These are phyloP conservation scores for Clarireedia monteithiana DNA, from an alignment of 2,329 filamentous ascomycete species.

Conservation along the genomic window DNA sequence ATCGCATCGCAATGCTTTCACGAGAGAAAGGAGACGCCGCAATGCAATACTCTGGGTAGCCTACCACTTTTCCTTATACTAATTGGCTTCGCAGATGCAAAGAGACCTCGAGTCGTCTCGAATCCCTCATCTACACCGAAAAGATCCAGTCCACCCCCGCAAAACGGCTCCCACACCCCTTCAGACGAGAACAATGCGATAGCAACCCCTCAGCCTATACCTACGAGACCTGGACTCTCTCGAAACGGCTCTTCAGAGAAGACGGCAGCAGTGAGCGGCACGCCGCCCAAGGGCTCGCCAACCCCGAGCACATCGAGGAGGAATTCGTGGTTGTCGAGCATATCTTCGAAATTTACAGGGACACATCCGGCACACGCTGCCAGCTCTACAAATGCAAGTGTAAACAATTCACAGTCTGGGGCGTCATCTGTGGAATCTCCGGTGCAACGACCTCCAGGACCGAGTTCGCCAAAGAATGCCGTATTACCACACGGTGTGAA, in stretches of 20 bases:
- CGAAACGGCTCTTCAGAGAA: constrained; percentile 23
- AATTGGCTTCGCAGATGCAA: background rate
- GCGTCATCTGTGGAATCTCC: constrained; percentile 28
- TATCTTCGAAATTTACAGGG: constrained; percentile 82
- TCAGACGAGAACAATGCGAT: background rate
- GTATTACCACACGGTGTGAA: constrained; percentile 50
- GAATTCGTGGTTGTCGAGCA: constrained; percentile 86
- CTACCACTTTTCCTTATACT: background rate
- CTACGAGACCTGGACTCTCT: constrained; percentile 18
- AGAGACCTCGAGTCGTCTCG: constrained; percentile 3
- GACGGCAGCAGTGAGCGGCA: constrained; percentile 19
- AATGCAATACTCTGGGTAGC: constrained; percentile 6
- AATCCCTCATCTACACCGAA: background rate
- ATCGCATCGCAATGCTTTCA: constrained; percentile 3
- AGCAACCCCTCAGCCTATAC: background rate
- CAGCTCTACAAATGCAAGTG: constrained; percentile 22
- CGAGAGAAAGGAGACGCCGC: no score
- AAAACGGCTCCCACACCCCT: background rate
- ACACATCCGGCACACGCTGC: constrained; percentile 25
- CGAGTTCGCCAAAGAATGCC: constrained; percentile 45
- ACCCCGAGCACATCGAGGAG: constrained; percentile 34
- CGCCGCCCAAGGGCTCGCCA: constrained; percentile 18
- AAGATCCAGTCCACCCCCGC: background rate
- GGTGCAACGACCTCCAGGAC: constrained; percentile 24
- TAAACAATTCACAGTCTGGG: constrained; percentile 15